Evolutionary conservation across 768 basidiomycete species (phyloP).

Genomic region (Kwoniella sp.): DNA sequence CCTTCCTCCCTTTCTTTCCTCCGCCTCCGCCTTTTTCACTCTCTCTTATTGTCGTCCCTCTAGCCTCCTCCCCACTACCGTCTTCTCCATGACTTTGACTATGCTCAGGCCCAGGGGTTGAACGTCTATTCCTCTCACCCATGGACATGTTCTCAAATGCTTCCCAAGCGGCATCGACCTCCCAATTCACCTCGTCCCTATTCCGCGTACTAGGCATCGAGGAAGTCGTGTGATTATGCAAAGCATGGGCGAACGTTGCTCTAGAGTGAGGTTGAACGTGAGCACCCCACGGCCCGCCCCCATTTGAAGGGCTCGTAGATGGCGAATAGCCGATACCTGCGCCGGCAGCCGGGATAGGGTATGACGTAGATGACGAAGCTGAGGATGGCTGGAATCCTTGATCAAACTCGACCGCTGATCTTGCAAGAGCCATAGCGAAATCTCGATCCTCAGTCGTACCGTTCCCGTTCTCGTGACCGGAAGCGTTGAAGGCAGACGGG

Average conservation of each 20-base stretch:
- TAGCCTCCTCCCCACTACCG: conserved; percentile 8
- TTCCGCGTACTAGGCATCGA: conserved; percentile 8
- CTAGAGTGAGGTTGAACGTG: conserved; percentile 18
- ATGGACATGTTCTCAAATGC: conserved; percentile 37
- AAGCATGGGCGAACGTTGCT: conserved; percentile 32
- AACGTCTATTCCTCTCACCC: conserved; percentile 5
- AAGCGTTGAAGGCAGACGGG: conserved; percentile 2
- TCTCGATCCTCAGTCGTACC: conserved; percentile 41
- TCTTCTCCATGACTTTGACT: not conserved
- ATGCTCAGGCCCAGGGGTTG: too few relatives aligned
- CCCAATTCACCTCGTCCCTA: conserved; percentile 34
- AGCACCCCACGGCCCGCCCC: conserved; percentile 7
- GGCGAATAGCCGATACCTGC: conserved; percentile 6
- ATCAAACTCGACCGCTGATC: conserved; percentile 40
- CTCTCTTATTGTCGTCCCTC: conserved; percentile 23
- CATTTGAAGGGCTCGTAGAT: conserved; percentile 14
- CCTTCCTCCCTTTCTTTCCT: conserved; percentile 27
- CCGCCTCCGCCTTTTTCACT: conserved; percentile 35
- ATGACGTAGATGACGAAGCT: conserved; percentile 17
- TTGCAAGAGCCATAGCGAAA: conserved; percentile 46
- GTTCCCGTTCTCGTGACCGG: not conserved
- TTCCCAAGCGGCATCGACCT: conserved; percentile 47
- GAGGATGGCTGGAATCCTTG: conserved; percentile 20
- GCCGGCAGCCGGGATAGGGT: conserved; percentile 16
- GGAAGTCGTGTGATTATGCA: conserved; percentile 30